Evolutionary conservation across 202 grass and related monocot genomes (phyloP), one percentile per base, ranked within the genome.

Genomic region (Musa balbisiana): DNA sequence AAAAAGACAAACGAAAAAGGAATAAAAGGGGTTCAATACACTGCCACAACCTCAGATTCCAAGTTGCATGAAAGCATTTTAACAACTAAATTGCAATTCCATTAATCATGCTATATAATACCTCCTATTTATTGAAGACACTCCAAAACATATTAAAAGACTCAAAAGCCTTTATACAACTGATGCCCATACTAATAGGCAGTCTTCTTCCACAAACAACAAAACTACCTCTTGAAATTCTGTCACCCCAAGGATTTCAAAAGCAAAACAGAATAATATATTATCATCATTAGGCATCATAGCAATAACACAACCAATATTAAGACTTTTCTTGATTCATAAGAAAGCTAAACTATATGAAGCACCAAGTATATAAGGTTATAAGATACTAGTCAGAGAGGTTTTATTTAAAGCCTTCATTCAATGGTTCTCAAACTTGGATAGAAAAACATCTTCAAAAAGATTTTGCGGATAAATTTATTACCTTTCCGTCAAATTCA

Each of bases 401-500:
- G 43, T n/a, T 20, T n/a, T 49, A 9, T 19, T 16, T 19, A 49
- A 51, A 70, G 9, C 16, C 17, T 20, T 70, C 15, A 51, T 8
- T 51, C 17, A 70, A 50, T n/a, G 51, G 51, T 10, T 70, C 15
- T 12, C 2, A 20, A 49, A 9, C 17, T 51, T 51, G 33, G 16
- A 65, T 10, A 65, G 13, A 65, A 25, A 24, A 24, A 24, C 3
- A 11, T 26, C 3, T 13, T 12, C n/a, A 19, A 51, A 51, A 70
- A 70, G 29, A 25, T 26, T 9, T 65, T 70, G 58, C 6, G 17
- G 77, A 67, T 76, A 67, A 80, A 33, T 66, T 64, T 27, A 80
- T 74, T 83, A 97, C 93, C 90, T 89, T 69, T 52, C 89, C 88
- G 9, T 84, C 79, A 81, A 91, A 91, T 84, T 97, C 88, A 23